These are phyloP conservation scores for Nymphaea colorata DNA, from an alignment of 164 flowering plant species.

Conservation along the genomic window DNA sequence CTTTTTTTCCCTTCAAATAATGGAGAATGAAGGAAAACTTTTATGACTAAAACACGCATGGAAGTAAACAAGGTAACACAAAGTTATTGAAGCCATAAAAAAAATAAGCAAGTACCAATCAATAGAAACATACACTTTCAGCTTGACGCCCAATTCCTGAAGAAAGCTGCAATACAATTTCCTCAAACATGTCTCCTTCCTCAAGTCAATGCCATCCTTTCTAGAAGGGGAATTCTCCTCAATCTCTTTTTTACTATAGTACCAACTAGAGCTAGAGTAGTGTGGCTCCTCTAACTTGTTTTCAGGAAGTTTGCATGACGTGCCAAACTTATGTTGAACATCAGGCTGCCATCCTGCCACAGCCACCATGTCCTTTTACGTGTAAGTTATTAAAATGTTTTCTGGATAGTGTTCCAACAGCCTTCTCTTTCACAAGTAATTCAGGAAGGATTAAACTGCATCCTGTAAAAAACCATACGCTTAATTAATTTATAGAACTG, in stretches of 20 bases:
- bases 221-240: conserved; percentile 57
- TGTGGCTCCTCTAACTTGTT: conserved; percentile 13
- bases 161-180: conserved; percentile 31
- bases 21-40: no score
- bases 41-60: background rate
- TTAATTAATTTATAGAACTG: no score
- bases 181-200: conserved; percentile 32
- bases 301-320: background rate
- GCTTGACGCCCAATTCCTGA: conserved; percentile 9
- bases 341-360: conserved; percentile 16
- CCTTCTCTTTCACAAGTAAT: no score
- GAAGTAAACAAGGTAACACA: background rate
- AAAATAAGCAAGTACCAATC: background rate
- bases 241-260: conserved; percentile 37
- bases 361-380: conserved; percentile 5
- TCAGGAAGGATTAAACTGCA: no score
- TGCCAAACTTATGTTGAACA: conserved; percentile 10
- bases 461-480: no score
- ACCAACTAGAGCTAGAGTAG: conserved; percentile 26
- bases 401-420: no score
- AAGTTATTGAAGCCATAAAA: background rate
- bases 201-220: conserved; percentile 42
- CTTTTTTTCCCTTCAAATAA: no score
- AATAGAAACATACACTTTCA: conserved; percentile 40
- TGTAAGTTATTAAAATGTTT: no score